phyloP scores from a whole-genome alignment of 2,329 filamentous ascomycete genomes.

The Colletotrichum agaves region DNA sequence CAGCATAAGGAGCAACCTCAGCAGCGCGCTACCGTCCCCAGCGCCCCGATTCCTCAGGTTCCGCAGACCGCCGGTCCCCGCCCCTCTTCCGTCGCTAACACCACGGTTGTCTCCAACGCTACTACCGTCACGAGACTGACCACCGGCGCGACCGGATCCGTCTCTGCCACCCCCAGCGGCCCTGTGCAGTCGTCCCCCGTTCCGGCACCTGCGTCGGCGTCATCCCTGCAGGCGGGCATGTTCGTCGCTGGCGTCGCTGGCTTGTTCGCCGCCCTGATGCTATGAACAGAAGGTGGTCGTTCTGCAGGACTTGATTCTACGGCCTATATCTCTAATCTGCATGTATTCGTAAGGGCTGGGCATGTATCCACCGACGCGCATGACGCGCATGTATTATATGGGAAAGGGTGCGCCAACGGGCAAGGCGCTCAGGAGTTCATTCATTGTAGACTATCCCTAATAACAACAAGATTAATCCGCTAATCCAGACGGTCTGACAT shows the following conservation, averaged over 20 bases:
- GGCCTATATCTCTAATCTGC: constrained; percentile 1
- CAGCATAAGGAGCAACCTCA: background rate
- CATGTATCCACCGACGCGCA: too few species aligned
- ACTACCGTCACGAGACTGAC: constrained; percentile 36
- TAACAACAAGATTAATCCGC: too few species aligned
- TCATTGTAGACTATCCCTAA: too few species aligned
- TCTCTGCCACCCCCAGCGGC: constrained; percentile 46
- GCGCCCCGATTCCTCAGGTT: background rate
- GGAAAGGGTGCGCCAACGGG: too few species aligned
- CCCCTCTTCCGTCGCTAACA: constrained; percentile 1
- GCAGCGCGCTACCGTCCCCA: background rate
- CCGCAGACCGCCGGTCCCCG: background rate
- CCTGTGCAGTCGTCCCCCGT: background rate
- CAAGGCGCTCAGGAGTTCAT: too few species aligned
- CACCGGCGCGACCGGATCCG: constrained; percentile 22
- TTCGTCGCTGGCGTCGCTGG: constrained; percentile 17
- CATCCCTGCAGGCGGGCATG: constrained; percentile 11
- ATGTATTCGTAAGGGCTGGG: background rate
- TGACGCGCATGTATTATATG: too few species aligned
- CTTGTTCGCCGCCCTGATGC: constrained; percentile 28
- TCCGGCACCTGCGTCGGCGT: background rate
- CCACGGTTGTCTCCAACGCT: constrained; percentile 47
- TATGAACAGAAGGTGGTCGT: background rate
- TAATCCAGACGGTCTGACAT: too few species aligned
- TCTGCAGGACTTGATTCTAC: background rate